Percentiles rank a stretch among this genome's conserved stretches.
Evolutionary conservation across 129 eudicot genomes (phyloP).

Genomic region (Tagetes patula): DNA sequence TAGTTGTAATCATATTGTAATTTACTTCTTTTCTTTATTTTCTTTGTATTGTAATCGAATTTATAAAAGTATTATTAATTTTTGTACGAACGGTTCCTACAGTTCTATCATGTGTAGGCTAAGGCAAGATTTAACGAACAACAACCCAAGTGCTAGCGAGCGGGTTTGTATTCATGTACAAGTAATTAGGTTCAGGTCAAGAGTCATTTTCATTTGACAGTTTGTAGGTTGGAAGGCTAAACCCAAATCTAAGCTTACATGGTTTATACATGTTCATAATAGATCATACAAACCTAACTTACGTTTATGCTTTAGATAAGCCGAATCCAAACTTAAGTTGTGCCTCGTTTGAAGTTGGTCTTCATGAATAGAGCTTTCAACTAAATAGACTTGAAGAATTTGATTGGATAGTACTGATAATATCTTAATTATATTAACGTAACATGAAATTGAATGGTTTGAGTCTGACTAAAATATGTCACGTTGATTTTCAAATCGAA

Average conservation of each 20-base stretch:
- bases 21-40: too few relatives aligned
- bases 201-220: neutral
- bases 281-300: neutral
- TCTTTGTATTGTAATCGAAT: too few relatives aligned
- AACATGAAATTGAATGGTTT: too few relatives aligned
- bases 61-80: too few relatives aligned
- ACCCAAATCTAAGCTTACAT: neutral
- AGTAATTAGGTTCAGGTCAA: neutral
- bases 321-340: neutral
- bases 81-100: too few relatives aligned
- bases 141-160: neutral
- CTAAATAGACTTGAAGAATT: too few relatives aligned
- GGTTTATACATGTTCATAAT: neutral
- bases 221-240: neutral
- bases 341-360: neutral
- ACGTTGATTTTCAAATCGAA: too few relatives aligned
- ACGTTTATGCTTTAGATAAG: too few relatives aligned
- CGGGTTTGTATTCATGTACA: neutral
- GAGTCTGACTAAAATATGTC: too few relatives aligned
- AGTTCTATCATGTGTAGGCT: neutral
- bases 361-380: neutral
- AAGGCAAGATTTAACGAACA: neutral
- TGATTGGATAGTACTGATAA: too few relatives aligned
- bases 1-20: too few relatives aligned
- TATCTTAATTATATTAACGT: too few relatives aligned